Percentiles rank a stretch among this genome's conserved stretches.
phyloP scores from a whole-genome alignment of 2,329 filamentous ascomycete genomes.

The Trichoderma sp. region DNA sequence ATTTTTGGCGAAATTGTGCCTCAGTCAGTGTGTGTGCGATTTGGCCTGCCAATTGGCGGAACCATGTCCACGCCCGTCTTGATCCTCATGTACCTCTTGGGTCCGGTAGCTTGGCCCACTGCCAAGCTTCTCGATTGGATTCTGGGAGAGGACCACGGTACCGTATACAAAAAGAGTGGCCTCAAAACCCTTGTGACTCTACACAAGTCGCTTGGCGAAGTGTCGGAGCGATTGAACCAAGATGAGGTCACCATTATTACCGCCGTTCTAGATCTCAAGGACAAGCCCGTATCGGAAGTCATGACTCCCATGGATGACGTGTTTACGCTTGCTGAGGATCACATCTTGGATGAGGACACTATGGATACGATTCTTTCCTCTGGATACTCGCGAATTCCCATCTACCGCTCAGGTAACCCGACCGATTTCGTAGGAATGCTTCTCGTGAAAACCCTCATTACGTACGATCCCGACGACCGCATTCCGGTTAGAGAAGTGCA shows the following conservation, averaged over 20 bases:
- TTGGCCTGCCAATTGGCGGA: conserved; percentile 91
- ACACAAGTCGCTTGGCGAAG: conserved; percentile 86
- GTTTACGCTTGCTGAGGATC: conserved; percentile 95
- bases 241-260: conserved; percentile 99
- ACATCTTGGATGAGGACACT: conserved; percentile 86
- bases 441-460: conserved; percentile 97
- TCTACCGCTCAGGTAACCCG: conserved; percentile 81
- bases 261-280: conserved; percentile 92
- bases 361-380: conserved; percentile 93
- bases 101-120: conserved; percentile 89
- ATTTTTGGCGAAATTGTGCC: conserved; percentile 98
- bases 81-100: conserved; percentile 86
- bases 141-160: conserved; percentile 92
- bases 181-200: conserved; percentile 94
- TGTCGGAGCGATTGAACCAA: conserved; percentile 87
- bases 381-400: conserved; percentile 94
- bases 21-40: conserved; percentile 94
- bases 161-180: conserved; percentile 96
- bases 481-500: conserved; percentile 88
- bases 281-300: conserved; percentile 90
- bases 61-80: conserved; percentile 90
- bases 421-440: conserved; percentile 97
- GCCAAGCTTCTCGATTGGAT: conserved; percentile 94
- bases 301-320: conserved; percentile 99
- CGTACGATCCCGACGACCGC: conserved; percentile 93